Base-by-base conservation (phyloP, 176 grass and related monocot genomes). In the Raddia distichophylla region DNA sequence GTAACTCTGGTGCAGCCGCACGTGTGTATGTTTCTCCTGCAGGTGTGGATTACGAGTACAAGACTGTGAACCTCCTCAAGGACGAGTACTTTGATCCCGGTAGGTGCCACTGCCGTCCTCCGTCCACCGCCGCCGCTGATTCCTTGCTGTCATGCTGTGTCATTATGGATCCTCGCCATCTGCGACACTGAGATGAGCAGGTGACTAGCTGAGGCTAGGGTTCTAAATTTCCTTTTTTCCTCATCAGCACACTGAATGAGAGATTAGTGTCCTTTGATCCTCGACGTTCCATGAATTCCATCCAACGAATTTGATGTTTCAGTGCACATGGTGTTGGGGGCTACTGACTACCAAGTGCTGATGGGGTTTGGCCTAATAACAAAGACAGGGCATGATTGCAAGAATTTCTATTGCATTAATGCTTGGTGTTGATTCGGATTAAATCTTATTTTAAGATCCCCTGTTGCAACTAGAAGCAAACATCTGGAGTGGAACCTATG, bases 161-260 rank as follows among this genome's bases (percentile, higher is more conserved):
- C n/a, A n/a, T n/a, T n/a, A n/a, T n/a, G n/a, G n/a, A n/a, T 99
- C 17, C 77, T 99, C 71, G 87, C 91, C 19, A 99, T 99, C 76
- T 85, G 96, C n/a, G n/a, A n/a, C n/a, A 93, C 96, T 14, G 93
- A 99, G 76, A 95, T 89, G 91, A 93, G 96, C 86, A 99, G 96
- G 96, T 95, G 52, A 78, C 46, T 50, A 2, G 0, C 45, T 50
- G 46, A 9, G 20, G 7, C 64, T 86, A 78, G 76, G 76, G 71
- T 89, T 87, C 16, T 32, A 35, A 78, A 37, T 61, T 64, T 43
- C 19, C 3, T 70, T 61, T 49, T 50, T 54, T 43, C 22, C 73
- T 27, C 8, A 27, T 16, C 6, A 6, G 50, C 9, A n/a, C n/a
- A 78, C 46, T 42, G n/a, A 74, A 10, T 32, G 53, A 20, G 33